Evolutionary conservation across 495 filamentous ascomycete genomes (phyloP).

Genomic region (Penicillium samsonianum): DNA sequence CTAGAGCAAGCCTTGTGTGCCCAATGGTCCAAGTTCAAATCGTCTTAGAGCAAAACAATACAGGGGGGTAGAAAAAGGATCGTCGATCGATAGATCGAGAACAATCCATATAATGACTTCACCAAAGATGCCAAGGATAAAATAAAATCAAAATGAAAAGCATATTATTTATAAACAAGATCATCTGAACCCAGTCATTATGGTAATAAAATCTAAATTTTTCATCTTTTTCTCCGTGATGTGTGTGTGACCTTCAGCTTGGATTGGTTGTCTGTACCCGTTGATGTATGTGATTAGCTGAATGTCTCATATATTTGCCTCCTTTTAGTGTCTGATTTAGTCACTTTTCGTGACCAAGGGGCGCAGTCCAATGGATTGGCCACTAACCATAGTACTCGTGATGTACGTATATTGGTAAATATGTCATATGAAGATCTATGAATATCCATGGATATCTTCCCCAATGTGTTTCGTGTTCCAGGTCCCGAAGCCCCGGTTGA

Average conservation of each 20-base stretch:
- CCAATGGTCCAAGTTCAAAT: constrained; percentile 14
- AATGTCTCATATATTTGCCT: constrained; percentile 7
- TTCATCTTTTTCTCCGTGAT: not conserved
- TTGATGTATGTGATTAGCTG: not conserved
- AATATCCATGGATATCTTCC: not conserved
- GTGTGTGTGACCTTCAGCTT: constrained; percentile 4
- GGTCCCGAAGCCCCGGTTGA: constrained; percentile 2
- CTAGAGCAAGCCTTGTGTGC: not conserved
- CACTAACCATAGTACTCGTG: not conserved
- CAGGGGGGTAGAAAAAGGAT: not conserved
- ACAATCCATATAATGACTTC: constrained; percentile 14
- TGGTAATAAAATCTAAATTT: not conserved
- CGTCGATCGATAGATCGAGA: constrained; percentile 15
- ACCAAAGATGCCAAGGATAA: constrained; percentile 1
- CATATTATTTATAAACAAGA: not conserved
- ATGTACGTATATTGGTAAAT: not conserved
- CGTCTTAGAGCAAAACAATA: not conserved
- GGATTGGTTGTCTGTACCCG: not conserved
- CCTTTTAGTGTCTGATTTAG: not conserved
- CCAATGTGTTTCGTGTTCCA: constrained; percentile 12
- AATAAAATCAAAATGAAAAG: not conserved
- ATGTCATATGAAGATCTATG: not conserved
- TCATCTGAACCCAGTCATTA: not conserved
- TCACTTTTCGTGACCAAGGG: not conserved
- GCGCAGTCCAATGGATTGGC: constrained; percentile 4